A percentile compares a stretch with the other conserved stretches of the same genome.
Evolutionary conservation across 331 rosid species (phyloP).

Genomic region (Phaseolus coccineus): DNA sequence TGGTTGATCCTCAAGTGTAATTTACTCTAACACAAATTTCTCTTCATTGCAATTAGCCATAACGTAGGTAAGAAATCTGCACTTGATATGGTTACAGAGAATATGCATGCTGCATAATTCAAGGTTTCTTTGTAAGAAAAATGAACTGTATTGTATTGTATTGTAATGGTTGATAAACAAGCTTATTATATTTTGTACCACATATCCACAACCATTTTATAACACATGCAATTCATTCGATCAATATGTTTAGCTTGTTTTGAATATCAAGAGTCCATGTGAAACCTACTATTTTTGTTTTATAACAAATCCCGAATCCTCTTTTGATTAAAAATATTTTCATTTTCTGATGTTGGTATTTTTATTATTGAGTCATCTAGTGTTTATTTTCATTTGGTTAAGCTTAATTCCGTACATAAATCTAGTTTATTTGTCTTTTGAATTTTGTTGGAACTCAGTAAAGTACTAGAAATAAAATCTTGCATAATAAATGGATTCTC

Average conservation of each 20-base stretch:
- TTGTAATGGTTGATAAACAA: neutral
- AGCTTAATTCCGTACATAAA: neutral
- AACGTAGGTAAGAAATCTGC: neutral
- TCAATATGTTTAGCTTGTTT: neutral
- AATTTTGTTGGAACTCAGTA: neutral
- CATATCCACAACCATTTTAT: neutral
- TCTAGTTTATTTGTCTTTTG: conserved; percentile 8
- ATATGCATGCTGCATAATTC: neutral
- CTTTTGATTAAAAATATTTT: neutral
- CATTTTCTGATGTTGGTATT: neutral
- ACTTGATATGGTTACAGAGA: neutral
- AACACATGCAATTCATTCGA: neutral
- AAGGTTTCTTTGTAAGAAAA: neutral
- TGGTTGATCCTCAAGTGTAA: conserved; percentile 4
- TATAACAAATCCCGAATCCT: neutral
- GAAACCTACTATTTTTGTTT: neutral
- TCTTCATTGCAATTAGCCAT: neutral
- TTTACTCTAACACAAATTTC: neutral
- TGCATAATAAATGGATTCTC: neutral
- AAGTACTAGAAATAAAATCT: conserved; percentile 40
- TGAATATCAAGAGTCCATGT: neutral
- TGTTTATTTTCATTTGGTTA: conserved; percentile 5
- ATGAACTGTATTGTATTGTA: neutral
- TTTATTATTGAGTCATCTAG: neutral
- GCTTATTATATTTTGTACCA: neutral